Base-by-base conservation (phyloP, 2,329 filamentous ascomycete species). In the Sphaerulina vaccinii region DNA sequence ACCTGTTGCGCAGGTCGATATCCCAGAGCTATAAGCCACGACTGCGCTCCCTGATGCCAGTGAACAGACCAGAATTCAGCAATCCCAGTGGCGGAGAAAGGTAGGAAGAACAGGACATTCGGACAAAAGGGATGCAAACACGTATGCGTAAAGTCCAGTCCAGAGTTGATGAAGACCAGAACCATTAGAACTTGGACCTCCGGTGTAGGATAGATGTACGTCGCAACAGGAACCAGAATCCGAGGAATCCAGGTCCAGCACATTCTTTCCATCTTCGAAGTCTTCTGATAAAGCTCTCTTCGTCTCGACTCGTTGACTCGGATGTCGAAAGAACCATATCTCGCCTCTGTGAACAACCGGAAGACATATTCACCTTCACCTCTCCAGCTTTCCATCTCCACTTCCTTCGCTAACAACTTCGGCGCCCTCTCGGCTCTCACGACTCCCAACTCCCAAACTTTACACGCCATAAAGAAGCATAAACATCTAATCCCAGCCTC, bases 1-100 rank as follows among this genome's bases (percentile, higher is more conserved):
- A 46, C 5, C 9, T 7, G 22, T 13, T 33, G 23, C 5, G 51
- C 41, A 13, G 51, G 51, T 22, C 24, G 13, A 9, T 46, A 54
- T 1, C 40, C 51, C 23, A 54, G 10, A 7, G 35, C 35, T 8
- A 40, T 40, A 18, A 54, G 27, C 24, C 47, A 54, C 11, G 32
- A 41, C 40, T 49, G 46, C 15, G 51, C 51, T 8, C 35, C 45
- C 18, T 54, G 51, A 42, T 54, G 51, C 51, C 51, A 54, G 10
- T 45, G 46, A 5, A 54, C 40, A 7, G 18, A 18, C 51, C 51
- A 54, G 33, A 49, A 50, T 1, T 46, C 46, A 2, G 15, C 8
- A 6, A 54, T 38, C 5, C 45, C 41, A 9, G 32, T 10, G 3
- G 46, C 40, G n/a, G 51, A 33, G 21, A 54, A 54, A 3, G 51